Percentiles rank a stretch among this genome's conserved stretches.
Evolutionary conservation across 2,329 filamentous ascomycete species (phyloP).

Genomic region (Verticillium longisporum): DNA sequence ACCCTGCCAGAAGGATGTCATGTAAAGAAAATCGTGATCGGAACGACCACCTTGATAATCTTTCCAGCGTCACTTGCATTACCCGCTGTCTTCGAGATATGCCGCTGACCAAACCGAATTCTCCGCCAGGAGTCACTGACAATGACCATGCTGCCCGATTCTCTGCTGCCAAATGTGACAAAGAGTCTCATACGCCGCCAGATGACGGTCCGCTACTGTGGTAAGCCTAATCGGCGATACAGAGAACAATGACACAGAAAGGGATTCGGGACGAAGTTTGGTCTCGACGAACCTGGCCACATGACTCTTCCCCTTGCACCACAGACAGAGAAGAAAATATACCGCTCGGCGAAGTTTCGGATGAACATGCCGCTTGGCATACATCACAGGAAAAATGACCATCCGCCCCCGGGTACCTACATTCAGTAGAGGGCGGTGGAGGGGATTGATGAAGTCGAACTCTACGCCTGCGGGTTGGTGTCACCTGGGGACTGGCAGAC

Average conservation of each 20-base stretch:
- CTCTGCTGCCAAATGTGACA: not conserved
- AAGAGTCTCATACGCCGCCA: not conserved
- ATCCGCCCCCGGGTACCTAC: not conserved
- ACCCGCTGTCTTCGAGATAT: not conserved
- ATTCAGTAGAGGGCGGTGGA: not conserved
- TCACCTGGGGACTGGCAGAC: conserved; percentile 3
- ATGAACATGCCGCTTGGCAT: not conserved
- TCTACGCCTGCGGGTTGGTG: conserved; percentile 9
- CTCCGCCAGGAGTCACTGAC: not conserved
- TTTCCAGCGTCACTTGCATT: not conserved
- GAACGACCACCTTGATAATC: no score
- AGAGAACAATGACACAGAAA: not conserved
- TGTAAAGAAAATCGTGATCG: no score
- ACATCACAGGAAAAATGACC: not conserved
- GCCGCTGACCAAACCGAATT: not conserved
- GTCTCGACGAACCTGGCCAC: not conserved
- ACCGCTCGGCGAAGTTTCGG: not conserved
- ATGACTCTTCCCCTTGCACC: not conserved
- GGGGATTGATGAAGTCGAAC: conserved; percentile 6
- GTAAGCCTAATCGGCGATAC: not conserved
- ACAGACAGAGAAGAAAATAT: not conserved
- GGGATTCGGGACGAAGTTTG: not conserved
- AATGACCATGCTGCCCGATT: not conserved
- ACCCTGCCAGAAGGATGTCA: no score
- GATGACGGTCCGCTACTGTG: not conserved